phyloP scores from a whole-genome alignment of 2,329 filamentous ascomycete genomes.

The Hypomyces rosellus region DNA sequence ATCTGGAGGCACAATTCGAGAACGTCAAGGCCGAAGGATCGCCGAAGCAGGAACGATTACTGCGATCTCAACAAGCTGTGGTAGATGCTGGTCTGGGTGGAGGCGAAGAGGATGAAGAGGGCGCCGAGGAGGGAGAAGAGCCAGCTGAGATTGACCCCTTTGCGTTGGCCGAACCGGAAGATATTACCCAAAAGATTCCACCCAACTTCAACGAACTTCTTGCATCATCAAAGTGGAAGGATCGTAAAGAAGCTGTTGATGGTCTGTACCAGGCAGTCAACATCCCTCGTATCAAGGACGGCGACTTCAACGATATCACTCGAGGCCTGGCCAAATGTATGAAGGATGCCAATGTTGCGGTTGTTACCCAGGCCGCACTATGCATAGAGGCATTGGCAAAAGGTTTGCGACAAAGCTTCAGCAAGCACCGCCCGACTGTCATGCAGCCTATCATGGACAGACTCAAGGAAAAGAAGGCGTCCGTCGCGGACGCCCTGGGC shows the following conservation, averaged over 20 bases:
- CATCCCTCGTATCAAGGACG: constrained; percentile 86
- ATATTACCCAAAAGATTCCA: constrained; percentile 76
- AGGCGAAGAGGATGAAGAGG: constrained; percentile 53
- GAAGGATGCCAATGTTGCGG: constrained; percentile 97
- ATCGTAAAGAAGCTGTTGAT: constrained; percentile 90
- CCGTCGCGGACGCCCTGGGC: constrained; percentile 81
- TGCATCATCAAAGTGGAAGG: constrained; percentile 94
- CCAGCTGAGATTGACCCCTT: constrained; percentile 69
- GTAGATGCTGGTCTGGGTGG: constrained; percentile 62
- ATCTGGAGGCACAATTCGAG: constrained; percentile 90
- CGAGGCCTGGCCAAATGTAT: constrained; percentile 86
- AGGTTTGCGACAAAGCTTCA: constrained; percentile 71
- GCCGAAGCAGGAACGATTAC: constrained; percentile 83
- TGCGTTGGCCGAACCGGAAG: constrained; percentile 78
- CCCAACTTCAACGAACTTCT: constrained; percentile 77
- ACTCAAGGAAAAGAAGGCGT: constrained; percentile 92
- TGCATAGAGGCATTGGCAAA: constrained; percentile 87
- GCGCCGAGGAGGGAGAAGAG: constrained; percentile 43
- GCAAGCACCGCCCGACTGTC: constrained; percentile 71
- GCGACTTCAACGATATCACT: constrained; percentile 77
- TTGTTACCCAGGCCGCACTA: constrained; percentile 87
- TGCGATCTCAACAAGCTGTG: constrained; percentile 83
- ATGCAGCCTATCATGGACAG: constrained; percentile 91
- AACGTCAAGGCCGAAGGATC: constrained; percentile 80
- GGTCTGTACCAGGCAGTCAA: constrained; percentile 70